phyloP scores from a whole-genome alignment of 208 protist genomes.

The Trypanosoma caninum region DNA sequence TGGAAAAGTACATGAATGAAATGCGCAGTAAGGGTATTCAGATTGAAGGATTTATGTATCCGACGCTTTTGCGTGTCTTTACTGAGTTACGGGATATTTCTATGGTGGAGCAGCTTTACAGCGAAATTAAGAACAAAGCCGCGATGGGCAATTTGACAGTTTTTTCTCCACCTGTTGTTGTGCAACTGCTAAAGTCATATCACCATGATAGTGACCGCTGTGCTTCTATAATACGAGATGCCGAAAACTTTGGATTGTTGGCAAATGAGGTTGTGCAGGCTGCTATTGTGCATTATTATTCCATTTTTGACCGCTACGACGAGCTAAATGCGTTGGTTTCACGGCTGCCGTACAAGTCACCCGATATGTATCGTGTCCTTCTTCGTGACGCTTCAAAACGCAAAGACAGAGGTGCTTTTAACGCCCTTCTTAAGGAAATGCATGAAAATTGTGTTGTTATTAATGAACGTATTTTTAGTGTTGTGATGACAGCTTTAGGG shows the following conservation, averaged over 20 bases:
- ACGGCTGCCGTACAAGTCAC: conserved; percentile 56
- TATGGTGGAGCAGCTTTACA: conserved; percentile 71
- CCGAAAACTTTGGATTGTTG: conserved; percentile 64
- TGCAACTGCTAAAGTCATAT: conserved; percentile 68
- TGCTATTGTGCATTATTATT: conserved; percentile 69
- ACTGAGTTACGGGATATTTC: conserved; percentile 54
- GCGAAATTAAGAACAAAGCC: conserved; percentile 61
- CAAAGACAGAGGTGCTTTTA: conserved; percentile 47
- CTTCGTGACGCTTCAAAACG: conserved; percentile 70
- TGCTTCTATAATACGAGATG: conserved; percentile 58
- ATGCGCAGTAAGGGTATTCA: conserved; percentile 73
- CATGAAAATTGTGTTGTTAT: conserved; percentile 34
- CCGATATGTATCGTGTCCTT: conserved; percentile 71
- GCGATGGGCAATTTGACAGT: conserved; percentile 26
- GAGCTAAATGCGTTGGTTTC: conserved; percentile 60
- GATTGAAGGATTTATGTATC: conserved; percentile 80
- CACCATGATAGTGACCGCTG: conserved; percentile 42
- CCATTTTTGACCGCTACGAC: conserved; percentile 41
- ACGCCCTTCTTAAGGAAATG: conserved; percentile 51
- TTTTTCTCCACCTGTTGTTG: conserved; percentile 45
- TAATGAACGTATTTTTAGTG: conserved; percentile 76
- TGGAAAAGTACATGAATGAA: conserved; percentile 84
- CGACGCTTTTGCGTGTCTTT: conserved; percentile 86
- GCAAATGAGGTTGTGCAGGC: conserved; percentile 71
- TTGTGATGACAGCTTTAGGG: conserved; percentile 62